Percentiles rank a stretch among this genome's conserved stretches.
phyloP scores from a whole-genome alignment of 2,329 filamentous ascomycete genomes.

The Aspergillus pseudoterreus region DNA sequence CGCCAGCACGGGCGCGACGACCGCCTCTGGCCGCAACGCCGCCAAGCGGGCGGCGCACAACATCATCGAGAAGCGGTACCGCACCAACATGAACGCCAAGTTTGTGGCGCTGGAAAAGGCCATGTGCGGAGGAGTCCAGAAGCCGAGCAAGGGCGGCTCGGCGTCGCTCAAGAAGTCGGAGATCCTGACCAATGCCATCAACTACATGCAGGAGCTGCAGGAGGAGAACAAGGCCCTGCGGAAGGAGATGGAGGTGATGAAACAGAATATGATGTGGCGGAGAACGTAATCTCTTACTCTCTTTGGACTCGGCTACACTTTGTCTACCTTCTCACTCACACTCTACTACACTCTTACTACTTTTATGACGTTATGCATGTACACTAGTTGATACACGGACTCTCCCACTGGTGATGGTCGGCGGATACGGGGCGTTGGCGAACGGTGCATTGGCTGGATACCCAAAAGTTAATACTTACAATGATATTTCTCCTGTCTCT shows the following conservation, averaged over 20 bases:
- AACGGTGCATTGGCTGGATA: neutral
- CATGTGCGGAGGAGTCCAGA: constrained; percentile 26
- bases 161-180: constrained; percentile 37
- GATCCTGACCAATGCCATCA: constrained; percentile 34
- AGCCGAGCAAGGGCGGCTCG: constrained; percentile 23
- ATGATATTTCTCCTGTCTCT: neutral
- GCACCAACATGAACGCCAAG: constrained; percentile 42
- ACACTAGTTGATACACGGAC: neutral
- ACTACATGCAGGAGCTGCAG: constrained; percentile 35
- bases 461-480: neutral
- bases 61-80: constrained; percentile 41
- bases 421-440: neutral
- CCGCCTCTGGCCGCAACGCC: constrained; percentile 26
- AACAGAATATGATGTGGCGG: constrained; percentile 21
- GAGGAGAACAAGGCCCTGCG: constrained; percentile 30
- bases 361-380: neutral
- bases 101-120: constrained; percentile 38
- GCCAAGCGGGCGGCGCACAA: constrained; percentile 41
- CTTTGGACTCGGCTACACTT: neutral
- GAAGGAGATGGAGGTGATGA: constrained; percentile 30
- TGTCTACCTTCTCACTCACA: neutral
- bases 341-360: neutral
- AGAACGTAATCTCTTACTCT: neutral
- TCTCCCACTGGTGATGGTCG: neutral
- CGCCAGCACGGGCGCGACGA: constrained; percentile 16